Evolutionary conservation across 2,329 filamentous ascomycete species (phyloP), one percentile per base, ranked within the genome.

Genomic region (Meredithiella fracta): DNA sequence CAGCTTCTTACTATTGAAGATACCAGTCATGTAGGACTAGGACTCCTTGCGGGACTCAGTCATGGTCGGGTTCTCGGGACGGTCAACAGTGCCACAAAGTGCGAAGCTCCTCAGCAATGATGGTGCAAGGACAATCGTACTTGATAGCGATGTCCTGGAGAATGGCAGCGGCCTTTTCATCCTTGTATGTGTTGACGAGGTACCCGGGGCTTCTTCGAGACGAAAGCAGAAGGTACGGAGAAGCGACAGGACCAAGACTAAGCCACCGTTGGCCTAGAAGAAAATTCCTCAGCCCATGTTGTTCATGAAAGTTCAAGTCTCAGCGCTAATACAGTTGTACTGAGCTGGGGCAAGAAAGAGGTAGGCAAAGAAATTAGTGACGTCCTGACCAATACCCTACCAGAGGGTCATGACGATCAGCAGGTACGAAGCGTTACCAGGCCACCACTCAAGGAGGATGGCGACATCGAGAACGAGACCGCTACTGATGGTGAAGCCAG

Each of bases 1-100:
- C 56, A 86, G 77, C 57, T 72, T 74, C 54, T 66, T 74, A 0
- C 80, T 85, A 0, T 70, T 68, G 62, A 83, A 88, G 1, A 89
- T 73, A 2, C 83, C 83, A 15, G 72, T 70, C 23, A 88, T 63
- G 63, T 89, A 84, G 20, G 74, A 62, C 3, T 65, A 59, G 3
- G 69, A 64, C 60, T 69, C 65, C 22, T 55, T 59, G 2, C 67
- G 2, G 1, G 64, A 68, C 5, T 34, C 29, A 5, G 29, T 54
- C 67, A 67, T 3, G 8, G 3, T 26, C 22, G 44, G n/a, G 6
- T 49, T 26, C 44, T 23, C 44, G 8, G 40, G 66, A 0, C 67
- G 64, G 53, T 62, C 62, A 54, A 74, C 66, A 7, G 62, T 64
- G 4, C 74, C 75, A 51, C 73, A 76, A 7, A 69, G 59, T 53